A percentile compares a stretch with the other conserved stretches of the same genome.
phyloP scores from a whole-genome alignment of 1,284 basidiomycete genomes.

The Cerioporus squamosus region DNA sequence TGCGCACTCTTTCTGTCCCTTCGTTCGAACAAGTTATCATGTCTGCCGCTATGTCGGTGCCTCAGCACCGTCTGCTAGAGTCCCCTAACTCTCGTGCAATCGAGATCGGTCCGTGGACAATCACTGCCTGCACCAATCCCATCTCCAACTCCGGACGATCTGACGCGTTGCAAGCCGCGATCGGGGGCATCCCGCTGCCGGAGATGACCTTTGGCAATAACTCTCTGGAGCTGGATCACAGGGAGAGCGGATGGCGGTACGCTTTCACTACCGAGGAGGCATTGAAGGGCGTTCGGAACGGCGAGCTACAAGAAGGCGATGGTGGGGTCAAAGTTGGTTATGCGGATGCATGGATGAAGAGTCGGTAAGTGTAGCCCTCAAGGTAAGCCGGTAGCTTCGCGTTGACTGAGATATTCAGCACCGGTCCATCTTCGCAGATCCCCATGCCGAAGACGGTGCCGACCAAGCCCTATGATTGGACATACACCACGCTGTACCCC shows the following conservation, averaged over 20 bases:
- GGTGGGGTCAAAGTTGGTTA: slow-evolving; percentile 94
- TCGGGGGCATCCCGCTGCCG: slow-evolving; percentile 80
- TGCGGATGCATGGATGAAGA: slow-evolving; percentile 92
- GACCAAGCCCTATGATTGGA: slow-evolving; percentile 97
- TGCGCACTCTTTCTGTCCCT: slow-evolving; percentile 7
- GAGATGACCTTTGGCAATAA: slow-evolving; percentile 99
- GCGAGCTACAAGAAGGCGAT: slow-evolving; percentile 76
- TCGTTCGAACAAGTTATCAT: slow-evolving; percentile 35
- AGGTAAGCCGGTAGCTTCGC: neutral
- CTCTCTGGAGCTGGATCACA: slow-evolving; percentile 67
- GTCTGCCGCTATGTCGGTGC: slow-evolving; percentile 51
- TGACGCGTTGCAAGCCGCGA: slow-evolving; percentile 65
- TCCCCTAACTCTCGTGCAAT: slow-evolving; percentile 70
- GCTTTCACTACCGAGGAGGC: slow-evolving; percentile 75
- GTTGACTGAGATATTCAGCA: slow-evolving; percentile 44
- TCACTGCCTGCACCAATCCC: slow-evolving; percentile 67
- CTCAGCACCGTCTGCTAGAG: slow-evolving; percentile 66
- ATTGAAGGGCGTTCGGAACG: slow-evolving; percentile 76
- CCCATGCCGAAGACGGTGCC: slow-evolving; percentile 76
- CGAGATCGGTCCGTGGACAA: slow-evolving; percentile 64
- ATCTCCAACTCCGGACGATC: slow-evolving; percentile 80
- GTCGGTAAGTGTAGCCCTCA: slow-evolving; percentile 56
- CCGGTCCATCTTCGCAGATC: slow-evolving; percentile 62
- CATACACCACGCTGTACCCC: slow-evolving; percentile 89
- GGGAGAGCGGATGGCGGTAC: slow-evolving; percentile 65